Evolutionary conservation across 1,284 basidiomycete genomes (phyloP).

Genomic region (Trichosporon coremiiforme): DNA sequence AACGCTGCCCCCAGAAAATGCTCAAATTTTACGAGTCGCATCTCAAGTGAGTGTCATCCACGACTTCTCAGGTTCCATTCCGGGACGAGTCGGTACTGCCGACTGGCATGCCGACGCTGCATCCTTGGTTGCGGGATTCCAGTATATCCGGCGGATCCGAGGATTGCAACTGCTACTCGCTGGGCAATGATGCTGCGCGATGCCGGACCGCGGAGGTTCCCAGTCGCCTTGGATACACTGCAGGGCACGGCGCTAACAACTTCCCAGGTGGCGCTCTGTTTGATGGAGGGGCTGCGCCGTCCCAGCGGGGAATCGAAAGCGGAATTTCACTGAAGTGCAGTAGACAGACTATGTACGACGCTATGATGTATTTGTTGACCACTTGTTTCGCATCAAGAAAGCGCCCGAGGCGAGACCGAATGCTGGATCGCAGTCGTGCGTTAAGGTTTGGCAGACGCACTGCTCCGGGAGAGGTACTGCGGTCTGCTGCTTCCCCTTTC

Average conservation of each 20-base stretch:
- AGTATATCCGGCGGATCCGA: neutral
- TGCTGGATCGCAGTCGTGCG: neutral
- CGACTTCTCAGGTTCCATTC: too few relatives aligned
- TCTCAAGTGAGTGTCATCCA: slow-evolving; percentile 44
- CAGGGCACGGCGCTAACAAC: neutral
- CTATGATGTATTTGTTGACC: slow-evolving; percentile 18
- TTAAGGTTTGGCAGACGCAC: neutral
- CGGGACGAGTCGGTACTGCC: neutral
- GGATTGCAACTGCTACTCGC: too few relatives aligned
- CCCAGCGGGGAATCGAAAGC: slow-evolving; percentile 7
- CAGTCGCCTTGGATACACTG: neutral
- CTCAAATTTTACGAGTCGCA: slow-evolving; percentile 54
- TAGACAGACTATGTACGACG: slow-evolving; percentile 16
- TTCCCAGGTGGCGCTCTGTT: slow-evolving; percentile 15
- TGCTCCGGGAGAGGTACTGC: slow-evolving; percentile 2
- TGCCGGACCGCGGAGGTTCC: neutral
- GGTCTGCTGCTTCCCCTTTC: neutral
- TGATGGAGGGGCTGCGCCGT: neutral
- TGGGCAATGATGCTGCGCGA: neutral
- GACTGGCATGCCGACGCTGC: neutral
- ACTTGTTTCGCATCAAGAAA: neutral
- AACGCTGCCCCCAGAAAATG: slow-evolving; percentile 50
- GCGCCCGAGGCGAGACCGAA: neutral
- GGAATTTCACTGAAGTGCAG: slow-evolving; percentile 6
- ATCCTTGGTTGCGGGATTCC: neutral